Base-by-base conservation (phyloP, 202 grass and related monocot species). In the Cymbopogon flexuosus region DNA sequence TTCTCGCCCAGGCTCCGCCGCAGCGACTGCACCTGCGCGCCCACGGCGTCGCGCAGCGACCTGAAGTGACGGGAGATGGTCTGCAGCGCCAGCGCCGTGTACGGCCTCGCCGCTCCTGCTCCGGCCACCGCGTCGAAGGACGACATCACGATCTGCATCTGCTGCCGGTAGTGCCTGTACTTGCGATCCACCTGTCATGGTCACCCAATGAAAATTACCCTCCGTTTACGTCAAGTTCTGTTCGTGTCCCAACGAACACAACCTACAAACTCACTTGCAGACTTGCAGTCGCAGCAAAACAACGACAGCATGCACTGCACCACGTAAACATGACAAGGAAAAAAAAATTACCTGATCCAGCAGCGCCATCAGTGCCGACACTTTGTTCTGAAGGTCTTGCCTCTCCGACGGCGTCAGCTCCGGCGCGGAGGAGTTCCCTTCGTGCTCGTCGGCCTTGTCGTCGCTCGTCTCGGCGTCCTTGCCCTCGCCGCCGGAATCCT, bases 381-480 rank as follows among this genome's bases (percentile, higher is more conserved):
- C 87, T 65, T 99, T 99, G 89, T 99, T 93, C 83, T 96, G 96
- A 12, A 99, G 88, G 42, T 99, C 96, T 16, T 99, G 92, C 80
- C 89, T 85, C 71, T 95, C 96, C 29, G 92, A 81, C 16, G 92
- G 73, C 37, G 96, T 91, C 22, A 99, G 82, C 47, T 99, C 92
- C 59, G 69, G 7, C 10, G 75, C 33, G 15, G 77, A 52, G 8
- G 86, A 88, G 73, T 82, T 91, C 12, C 69, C 86, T 35, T 88
- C 67, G 21, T 75, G 47, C 13, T 96, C 96, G 16, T 37, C 67
- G 23, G 64, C 29, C 75, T 73, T 81, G n/a, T 86, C 85, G 47
- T 95, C 87, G 70, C 56, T 73, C 54, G 89, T 91, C 41, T 93
- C 83, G 49, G 65, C 73, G 39, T 91, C 87, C 65, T 89, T 98